Evolutionary conservation across 352 stramenopile genomes (phyloP).

Genomic region (Phytophthora chlamydospora): DNA sequence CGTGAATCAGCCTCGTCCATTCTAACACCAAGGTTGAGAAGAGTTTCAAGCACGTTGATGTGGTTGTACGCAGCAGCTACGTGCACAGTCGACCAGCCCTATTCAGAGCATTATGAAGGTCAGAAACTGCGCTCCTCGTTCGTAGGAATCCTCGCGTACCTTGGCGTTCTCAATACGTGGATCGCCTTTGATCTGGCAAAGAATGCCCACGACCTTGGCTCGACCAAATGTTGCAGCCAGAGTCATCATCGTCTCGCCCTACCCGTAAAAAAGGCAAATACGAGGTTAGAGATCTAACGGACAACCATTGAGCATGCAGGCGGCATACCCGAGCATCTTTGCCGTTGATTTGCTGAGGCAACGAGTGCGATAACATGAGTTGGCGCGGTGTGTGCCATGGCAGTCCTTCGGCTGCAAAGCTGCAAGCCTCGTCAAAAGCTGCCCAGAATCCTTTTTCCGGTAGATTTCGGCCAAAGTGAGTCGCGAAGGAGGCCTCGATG

Average conservation of each 20-base stretch:
- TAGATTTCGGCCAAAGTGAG: conserved; percentile 48
- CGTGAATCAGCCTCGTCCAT: conserved; percentile 50
- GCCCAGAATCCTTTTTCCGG: conserved; percentile 53
- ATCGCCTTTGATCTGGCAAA: conserved; percentile 72
- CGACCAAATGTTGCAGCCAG: conserved; percentile 57
- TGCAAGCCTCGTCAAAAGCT: conserved; percentile 60
- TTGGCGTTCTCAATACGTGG: conserved; percentile 68
- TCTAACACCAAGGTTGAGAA: conserved; percentile 50
- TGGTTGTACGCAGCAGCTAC: conserved; percentile 65
- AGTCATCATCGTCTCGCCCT: conserved; percentile 82
- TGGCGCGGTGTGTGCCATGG: conserved; percentile 51
- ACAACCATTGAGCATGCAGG: not conserved
- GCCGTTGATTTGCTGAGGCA: conserved; percentile 70
- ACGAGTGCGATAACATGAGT: conserved; percentile 63
- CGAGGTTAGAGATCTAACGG: not conserved
- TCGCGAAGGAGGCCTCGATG: conserved; percentile 61
- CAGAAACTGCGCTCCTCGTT: not conserved
- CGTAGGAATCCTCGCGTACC: conserved; percentile 15
- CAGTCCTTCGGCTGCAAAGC: conserved; percentile 30
- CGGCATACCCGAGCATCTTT: conserved; percentile 53
- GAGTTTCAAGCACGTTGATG: conserved; percentile 47
- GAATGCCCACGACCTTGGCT: conserved; percentile 56
- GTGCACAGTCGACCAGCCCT: conserved; percentile 69
- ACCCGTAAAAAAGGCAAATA: not conserved
- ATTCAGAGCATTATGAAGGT: not conserved